These are phyloP conservation scores for Colletotrichum euphorbiae DNA, from an alignment of 2,329 filamentous ascomycete genomes.

Conservation along the genomic window DNA sequence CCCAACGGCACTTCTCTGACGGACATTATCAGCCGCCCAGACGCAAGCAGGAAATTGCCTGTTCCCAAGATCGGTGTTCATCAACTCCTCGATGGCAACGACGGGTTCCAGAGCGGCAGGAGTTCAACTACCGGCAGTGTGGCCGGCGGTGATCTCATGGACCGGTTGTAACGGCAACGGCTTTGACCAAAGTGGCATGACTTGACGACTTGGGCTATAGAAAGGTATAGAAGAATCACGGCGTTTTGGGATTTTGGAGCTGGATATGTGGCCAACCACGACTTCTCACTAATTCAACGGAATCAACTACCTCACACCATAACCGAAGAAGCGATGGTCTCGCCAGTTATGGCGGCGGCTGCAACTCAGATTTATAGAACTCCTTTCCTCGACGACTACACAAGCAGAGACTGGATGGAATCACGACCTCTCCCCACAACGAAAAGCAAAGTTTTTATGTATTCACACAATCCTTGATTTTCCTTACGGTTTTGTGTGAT, in stretches of 20 bases:
- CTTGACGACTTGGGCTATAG: slow-evolving; percentile 55
- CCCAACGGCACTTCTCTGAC: slow-evolving; percentile 82
- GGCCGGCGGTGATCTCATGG: slow-evolving; percentile 76
- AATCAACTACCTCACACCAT: slow-evolving; percentile 10
- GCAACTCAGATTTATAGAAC: slow-evolving; percentile 25
- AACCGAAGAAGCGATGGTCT: slow-evolving; percentile 24
- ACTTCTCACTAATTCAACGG: slow-evolving; percentile 34
- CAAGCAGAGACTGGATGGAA: slow-evolving; percentile 36
- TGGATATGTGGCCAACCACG: slow-evolving; percentile 27
- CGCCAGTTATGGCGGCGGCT: slow-evolving; percentile 15
- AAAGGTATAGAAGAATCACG: slow-evolving; percentile 52
- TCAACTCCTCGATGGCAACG: slow-evolving; percentile 78
- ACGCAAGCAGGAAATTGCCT: slow-evolving; percentile 89
- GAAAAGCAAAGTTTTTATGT: slow-evolving; percentile 30
- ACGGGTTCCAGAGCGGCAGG: slow-evolving; percentile 77
- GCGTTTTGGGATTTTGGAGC: slow-evolving; percentile 47
- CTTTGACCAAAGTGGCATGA: slow-evolving; percentile 47
- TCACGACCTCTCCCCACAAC: slow-evolving; percentile 33
- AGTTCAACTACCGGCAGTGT: slow-evolving; percentile 84
- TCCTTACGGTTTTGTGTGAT: slow-evolving; percentile 4
- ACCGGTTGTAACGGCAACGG: slow-evolving; percentile 56
- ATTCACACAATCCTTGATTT: slow-evolving; percentile 11
- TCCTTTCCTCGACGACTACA: slow-evolving; percentile 25
- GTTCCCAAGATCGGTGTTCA: slow-evolving; percentile 92
- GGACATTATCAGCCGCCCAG: slow-evolving; percentile 91